Conservation (phyloP, 2,329 filamentous ascomycete genomes). For the Fusarium neocosmosporiellum region DNA sequence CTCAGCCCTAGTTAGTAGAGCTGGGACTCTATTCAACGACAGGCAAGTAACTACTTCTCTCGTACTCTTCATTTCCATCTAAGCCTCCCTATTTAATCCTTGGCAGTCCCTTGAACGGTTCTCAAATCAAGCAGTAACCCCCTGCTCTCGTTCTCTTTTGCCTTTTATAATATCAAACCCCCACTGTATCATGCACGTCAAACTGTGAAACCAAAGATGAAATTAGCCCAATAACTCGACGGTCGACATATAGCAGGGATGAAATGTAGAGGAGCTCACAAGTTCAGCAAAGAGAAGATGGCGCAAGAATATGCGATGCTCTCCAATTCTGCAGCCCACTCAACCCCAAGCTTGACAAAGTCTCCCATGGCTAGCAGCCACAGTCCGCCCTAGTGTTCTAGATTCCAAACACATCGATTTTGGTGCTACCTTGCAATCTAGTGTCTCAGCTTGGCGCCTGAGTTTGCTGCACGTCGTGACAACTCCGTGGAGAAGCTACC, state of each 20-base stretch:
- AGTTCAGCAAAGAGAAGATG: background rate
- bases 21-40: no score
- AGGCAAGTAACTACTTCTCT: no score
- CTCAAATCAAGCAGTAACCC: background rate
- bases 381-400: background rate
- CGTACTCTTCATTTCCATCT: no score
- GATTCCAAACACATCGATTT: background rate
- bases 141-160: background rate
- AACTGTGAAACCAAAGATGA: background rate
- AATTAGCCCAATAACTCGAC: background rate
- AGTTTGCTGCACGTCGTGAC: background rate
- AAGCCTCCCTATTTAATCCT: no score
- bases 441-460: background rate
- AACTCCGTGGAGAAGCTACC: background rate
- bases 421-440: background rate
- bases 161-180: background rate
- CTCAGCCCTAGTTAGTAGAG: no score
- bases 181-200: background rate
- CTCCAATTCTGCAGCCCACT: background rate
- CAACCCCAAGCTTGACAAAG: background rate
- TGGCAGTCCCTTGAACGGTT: no score
- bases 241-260: accelerated
- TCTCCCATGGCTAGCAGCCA: background rate
- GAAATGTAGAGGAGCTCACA: background rate
- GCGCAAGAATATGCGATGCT: background rate